These are phyloP conservation scores for Yarrowia sp. DNA, from an alignment of 805 yeast species.

Conservation along the genomic window DNA sequence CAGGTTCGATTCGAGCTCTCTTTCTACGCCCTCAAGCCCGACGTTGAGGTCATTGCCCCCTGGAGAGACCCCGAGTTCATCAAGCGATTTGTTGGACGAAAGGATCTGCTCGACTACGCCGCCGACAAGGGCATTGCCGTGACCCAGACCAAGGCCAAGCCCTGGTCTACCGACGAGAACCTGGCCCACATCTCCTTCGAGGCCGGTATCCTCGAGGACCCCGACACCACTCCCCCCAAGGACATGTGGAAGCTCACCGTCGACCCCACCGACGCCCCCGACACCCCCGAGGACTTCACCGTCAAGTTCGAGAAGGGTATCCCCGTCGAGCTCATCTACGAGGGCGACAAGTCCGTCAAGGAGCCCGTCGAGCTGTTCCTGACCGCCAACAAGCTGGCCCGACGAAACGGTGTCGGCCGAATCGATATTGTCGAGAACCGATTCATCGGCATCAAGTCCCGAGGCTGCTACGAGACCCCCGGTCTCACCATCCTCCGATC, in stretches of 20 bases:
- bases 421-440: slow-evolving; percentile 98
- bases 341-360: slow-evolving; percentile 60
- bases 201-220: slow-evolving; percentile 99
- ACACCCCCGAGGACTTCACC: slow-evolving; percentile 82
- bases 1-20: slow-evolving; percentile 97
- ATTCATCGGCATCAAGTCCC: slow-evolving; percentile 96
- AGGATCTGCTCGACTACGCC: slow-evolving; percentile 91
- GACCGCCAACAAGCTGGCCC: slow-evolving; percentile 90
- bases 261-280: slow-evolving; percentile 95
- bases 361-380: slow-evolving; percentile 90
- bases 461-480: slow-evolving; percentile 99
- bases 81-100: slow-evolving; percentile 96
- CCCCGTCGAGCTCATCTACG: slow-evolving; percentile 75
- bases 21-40: slow-evolving; percentile 97
- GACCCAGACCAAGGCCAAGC: slow-evolving; percentile 96
- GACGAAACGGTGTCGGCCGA: slow-evolving; percentile 99
- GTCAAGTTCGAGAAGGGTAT: slow-evolving; percentile 82
- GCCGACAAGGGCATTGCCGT: slow-evolving; percentile 90
- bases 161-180: slow-evolving; percentile 99
- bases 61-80: slow-evolving; percentile 98
- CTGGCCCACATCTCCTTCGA: slow-evolving; percentile 98
- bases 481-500: slow-evolving; percentile 92
- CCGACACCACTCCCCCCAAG: slow-evolving; percentile 97
- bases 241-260: slow-evolving; percentile 99
- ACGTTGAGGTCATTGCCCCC: slow-evolving; percentile 94